Evolutionary conservation across 2,329 filamentous ascomycete species (phyloP).

Genomic region (Cordyceps javanica): DNA sequence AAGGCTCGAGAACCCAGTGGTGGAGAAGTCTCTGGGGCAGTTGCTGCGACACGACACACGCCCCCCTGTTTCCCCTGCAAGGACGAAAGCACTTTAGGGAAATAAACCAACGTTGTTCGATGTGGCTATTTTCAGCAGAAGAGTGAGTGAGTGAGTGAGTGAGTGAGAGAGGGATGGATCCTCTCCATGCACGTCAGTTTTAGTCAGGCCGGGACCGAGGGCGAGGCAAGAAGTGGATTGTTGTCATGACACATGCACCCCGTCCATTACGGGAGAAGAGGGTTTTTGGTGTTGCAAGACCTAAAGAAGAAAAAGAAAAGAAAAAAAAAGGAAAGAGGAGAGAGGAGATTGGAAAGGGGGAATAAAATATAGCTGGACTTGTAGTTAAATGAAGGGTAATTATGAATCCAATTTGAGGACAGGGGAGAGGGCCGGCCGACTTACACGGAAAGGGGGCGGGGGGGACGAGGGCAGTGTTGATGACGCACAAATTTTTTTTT

Average conservation of each 20-base stretch:
- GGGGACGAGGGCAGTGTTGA: too few species aligned
- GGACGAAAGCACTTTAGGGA: neutral
- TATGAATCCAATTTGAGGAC: too few species aligned
- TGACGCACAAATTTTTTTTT: too few species aligned
- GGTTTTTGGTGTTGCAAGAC: neutral
- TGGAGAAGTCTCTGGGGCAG: neutral
- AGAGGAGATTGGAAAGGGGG: neutral
- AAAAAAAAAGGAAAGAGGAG: neutral
- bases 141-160: neutral
- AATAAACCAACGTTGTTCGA: neutral
- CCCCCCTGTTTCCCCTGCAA: neutral
- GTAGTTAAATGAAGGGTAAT: too few species aligned
- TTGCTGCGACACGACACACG: neutral
- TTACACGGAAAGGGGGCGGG: too few species aligned
- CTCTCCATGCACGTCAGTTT: slow-evolving; percentile 10
- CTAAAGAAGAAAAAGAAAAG: too few species aligned
- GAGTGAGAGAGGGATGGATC: neutral
- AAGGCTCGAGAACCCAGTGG: neutral
- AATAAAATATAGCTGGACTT: too few species aligned
- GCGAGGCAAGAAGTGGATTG: neutral
- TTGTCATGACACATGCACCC: neutral
- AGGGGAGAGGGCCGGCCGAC: too few species aligned
- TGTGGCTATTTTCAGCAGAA: neutral
- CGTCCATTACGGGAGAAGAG: neutral
- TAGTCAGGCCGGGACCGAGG: slow-evolving; percentile 2